Evolutionary conservation across 2,329 filamentous ascomycete genomes (phyloP).

Genomic region (Penicillium sp.): DNA sequence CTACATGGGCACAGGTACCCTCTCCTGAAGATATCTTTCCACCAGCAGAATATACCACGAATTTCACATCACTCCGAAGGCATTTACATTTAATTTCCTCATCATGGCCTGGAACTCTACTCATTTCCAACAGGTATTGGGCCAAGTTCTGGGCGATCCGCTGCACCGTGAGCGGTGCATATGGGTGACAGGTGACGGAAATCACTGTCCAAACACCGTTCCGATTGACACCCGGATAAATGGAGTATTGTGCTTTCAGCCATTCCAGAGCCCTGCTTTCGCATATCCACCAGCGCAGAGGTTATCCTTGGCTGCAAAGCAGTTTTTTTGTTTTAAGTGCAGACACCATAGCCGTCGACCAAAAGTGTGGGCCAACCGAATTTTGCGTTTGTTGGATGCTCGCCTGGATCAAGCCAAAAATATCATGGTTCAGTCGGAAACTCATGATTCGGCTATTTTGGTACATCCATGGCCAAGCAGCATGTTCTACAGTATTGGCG

Average conservation of each 20-base stretch:
- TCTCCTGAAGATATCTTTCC: no score
- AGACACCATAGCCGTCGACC: neutral
- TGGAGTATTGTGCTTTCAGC: neutral
- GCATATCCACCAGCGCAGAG: neutral
- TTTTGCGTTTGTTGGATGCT: no score
- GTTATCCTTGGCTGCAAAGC: neutral
- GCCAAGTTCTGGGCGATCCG: neutral
- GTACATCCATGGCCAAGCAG: no score
- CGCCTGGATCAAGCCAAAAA: no score
- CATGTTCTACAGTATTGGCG: no score
- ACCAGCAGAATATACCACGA: no score
- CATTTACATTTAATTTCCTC: neutral
- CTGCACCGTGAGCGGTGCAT: neutral
- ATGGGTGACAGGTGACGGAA: neutral
- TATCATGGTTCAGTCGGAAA: no score
- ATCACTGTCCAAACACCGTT: neutral
- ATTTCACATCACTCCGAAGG: no score
- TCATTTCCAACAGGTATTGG: neutral
- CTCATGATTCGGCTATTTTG: no score
- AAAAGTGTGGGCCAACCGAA: neutral
- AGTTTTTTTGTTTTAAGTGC: neutral
- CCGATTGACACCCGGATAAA: neutral
- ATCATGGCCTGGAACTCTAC: neutral
- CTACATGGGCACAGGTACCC: no score
- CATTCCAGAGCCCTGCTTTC: neutral